Base-by-base conservation (phyloP, 345 rosid genomes). In the Corymbia maculata region DNA sequence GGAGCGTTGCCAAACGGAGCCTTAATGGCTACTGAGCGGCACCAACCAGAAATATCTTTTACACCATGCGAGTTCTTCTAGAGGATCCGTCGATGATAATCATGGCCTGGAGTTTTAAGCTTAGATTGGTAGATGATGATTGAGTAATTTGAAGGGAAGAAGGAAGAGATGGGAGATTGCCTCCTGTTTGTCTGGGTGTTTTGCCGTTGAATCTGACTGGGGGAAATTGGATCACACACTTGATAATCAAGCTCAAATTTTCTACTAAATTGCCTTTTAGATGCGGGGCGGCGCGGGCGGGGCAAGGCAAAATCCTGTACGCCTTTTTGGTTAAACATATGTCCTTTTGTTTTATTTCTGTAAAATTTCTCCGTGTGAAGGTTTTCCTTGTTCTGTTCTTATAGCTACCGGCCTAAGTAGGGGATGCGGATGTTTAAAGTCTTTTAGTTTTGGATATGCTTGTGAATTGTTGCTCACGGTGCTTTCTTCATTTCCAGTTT, bases 401-500 rank as follows among this genome's bases (percentile, higher is more conserved):
- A 64, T 64, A 64, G 75, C 75, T n/a, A 64, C 75, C 36, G 6
- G 75, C 36, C 75, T 64, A 64, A 28, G 75, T 26, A 64, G 75
- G 36, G 75, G 75, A 64, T n/a, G 82, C 47, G 17, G 47, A 70
- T 70, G 47, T 70, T 70, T 70, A 5, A 36, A 36, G 47, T 36
- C 82, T 36, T 70, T 19, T 13, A 70, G 44, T 2, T 36, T 70
- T 70, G 82, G 49, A 19, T 70, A 9, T 70, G 36, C 4, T 26
- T 36, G 47, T 9, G 49, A 70, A 70, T 36, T 86, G 52, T 57
- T 59, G 13, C 28, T 57, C 26, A 21, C 50, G 6, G 30, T 51
- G 86, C 61, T 66, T 51, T 51, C 57, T 53, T 19, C 61, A 21
- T 57, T 55, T 53, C 13, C 96, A 97, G 99, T 89, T 94, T 98